Base-by-base conservation (phyloP, 2,329 filamentous ascomycete genomes). In the Fusarium mexicanum region DNA sequence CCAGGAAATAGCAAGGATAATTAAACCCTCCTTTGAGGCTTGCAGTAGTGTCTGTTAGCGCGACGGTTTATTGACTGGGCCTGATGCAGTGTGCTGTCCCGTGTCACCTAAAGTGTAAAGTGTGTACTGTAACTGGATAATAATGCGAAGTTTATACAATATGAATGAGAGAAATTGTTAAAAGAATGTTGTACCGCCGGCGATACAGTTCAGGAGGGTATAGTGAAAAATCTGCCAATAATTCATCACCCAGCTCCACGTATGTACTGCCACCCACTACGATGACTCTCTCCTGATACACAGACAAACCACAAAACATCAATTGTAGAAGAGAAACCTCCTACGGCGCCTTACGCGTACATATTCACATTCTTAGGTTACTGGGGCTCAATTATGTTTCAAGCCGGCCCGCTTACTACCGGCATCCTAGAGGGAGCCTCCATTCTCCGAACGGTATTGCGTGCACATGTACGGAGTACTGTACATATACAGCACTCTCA, bases 1-100 rank as follows among this genome's bases (percentile, higher is more conserved):
- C 43, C 18, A 18, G 13, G n/a, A 24, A 26, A 53, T 24, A 55
- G 47, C 72, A 71, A 69, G 69, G 72, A 67, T 64, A 53, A 71
- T 67, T 61, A 72, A 53, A 61, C 63, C 64, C 63, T 61, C 62
- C 58, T 54, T 22, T 18, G 54, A 58, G 72, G 75, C 69, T 71
- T 78, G 77, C 77, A 78, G 72, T 75, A 75, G 72, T 55, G 43
- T 44, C 43, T 46, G 29, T 75, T 78, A 78, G 77, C 72, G 76
- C 61, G 66, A 47, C 73, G 77, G 71, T 76, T 78, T 78, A 78
- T 79, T 78, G 77, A 78, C 68, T 77, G 75, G 76, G 60, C 29
- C 61, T 51, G 29, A 29, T 40, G 31, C 8, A 41, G 64, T 55
- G 47, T 53, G 44, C 29, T 60, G 37, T 67, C 44, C 44, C 35